Evolutionary conservation across 164 flowering plant genomes (phyloP).

Genomic region (Dillenia turbinata): DNA sequence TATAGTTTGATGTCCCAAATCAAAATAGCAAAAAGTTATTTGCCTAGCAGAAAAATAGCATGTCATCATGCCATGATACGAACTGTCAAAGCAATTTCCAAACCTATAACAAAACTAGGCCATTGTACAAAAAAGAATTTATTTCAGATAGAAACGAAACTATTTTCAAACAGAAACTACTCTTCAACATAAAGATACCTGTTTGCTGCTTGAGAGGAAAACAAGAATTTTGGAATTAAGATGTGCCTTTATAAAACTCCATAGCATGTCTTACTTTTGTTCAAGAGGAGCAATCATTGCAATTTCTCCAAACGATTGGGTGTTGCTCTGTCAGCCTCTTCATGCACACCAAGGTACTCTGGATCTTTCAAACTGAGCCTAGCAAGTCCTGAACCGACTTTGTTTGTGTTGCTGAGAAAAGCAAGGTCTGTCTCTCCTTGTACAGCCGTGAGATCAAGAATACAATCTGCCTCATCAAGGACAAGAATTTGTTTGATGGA

Average conservation of each 20-base stretch:
- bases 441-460: constrained; percentile 96
- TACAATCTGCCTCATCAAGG: constrained; percentile 97
- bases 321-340: constrained; percentile 76
- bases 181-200: constrained; percentile 40
- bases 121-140: too few relatives aligned
- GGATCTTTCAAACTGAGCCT: constrained; percentile 96
- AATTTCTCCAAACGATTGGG: constrained; percentile 64
- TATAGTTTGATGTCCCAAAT: too few relatives aligned
- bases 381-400: constrained; percentile 93
- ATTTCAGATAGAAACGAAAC: too few relatives aligned
- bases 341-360: constrained; percentile 89
- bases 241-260: constrained; percentile 91
- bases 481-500: constrained; percentile 77
- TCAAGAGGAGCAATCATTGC: constrained; percentile 77
- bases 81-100: too few relatives aligned
- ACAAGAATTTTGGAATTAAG: constrained; percentile 83
- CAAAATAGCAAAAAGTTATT: too few relatives aligned
- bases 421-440: constrained; percentile 76
- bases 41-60: too few relatives aligned
- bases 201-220: constrained; percentile 84
- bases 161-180: too few relatives aligned
- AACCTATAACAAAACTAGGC: too few relatives aligned
- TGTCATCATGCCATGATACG: too few relatives aligned
- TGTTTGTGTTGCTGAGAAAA: constrained; percentile 96
- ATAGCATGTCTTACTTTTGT: constrained; percentile 80